A percentile compares a stretch with the other conserved stretches of the same genome.
phyloP scores from a whole-genome alignment of 352 stramenopile species.

The Pythium aquatile region DNA sequence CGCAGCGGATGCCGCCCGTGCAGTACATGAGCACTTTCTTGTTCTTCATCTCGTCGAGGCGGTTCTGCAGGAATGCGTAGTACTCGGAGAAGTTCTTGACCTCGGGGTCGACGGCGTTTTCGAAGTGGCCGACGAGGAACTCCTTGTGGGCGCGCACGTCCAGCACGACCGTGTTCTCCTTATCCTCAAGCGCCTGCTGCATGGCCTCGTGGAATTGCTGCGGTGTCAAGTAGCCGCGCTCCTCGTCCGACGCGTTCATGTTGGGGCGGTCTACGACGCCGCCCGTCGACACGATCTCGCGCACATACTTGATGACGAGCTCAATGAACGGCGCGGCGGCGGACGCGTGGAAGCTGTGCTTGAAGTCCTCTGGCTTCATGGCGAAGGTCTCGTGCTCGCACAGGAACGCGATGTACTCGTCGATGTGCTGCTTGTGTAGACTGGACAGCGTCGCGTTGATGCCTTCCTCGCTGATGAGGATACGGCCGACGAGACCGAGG shows the following conservation, averaged over 20 bases:
- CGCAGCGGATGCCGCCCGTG: conserved; percentile 80
- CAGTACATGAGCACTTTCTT: conserved; percentile 87
- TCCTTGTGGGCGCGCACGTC: conserved; percentile 84
- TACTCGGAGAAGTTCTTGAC: conserved; percentile 80
- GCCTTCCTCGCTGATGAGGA: conserved; percentile 75
- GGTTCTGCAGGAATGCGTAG: conserved; percentile 55
- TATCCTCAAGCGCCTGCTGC: conserved; percentile 9
- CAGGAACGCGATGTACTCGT: conserved; percentile 84
- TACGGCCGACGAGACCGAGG: conserved; percentile 60
- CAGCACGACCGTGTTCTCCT: conserved; percentile 47
- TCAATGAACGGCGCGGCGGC: conserved; percentile 53
- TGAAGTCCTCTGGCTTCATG: conserved; percentile 72
- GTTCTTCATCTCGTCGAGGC: conserved; percentile 57
- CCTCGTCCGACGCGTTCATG: conserved; percentile 39
- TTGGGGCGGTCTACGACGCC: conserved; percentile 41
- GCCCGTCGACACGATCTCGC: conserved; percentile 71
- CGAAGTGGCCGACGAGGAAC: conserved; percentile 73
- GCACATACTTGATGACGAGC: conserved; percentile 60
- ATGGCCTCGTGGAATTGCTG: conserved; percentile 60
- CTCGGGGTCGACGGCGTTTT: conserved; percentile 68
- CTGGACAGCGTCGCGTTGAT: conserved; percentile 90
- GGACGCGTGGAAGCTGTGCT: conserved; percentile 54
- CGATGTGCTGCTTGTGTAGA: conserved; percentile 52
- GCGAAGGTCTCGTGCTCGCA: conserved; percentile 46
- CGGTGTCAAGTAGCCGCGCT: conserved; percentile 57